Base-by-base conservation (phyloP, 768 basidiomycete species). In the Mycena pura region DNA sequence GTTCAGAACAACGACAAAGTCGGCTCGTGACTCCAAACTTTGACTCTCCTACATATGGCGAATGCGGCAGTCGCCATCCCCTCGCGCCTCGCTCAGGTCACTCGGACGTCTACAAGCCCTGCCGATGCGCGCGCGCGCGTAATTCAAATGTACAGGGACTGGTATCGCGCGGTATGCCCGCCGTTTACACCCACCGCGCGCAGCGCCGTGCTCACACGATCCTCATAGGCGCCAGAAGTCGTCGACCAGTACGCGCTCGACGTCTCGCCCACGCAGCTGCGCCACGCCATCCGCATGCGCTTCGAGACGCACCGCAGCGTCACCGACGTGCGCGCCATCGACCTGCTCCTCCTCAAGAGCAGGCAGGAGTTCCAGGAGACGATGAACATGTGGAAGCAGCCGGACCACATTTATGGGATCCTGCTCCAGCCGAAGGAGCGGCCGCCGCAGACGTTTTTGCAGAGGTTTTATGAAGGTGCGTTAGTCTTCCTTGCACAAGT, bases 331-430 rank as follows among this genome's bases (percentile, higher is more conserved):
- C 86, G 87, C 55, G 86, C 91, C 22, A 86, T 99, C 72, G 95
- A 99, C 73, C 78, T 96, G 43, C 81, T 98, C 68, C 71, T 97
- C 38, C 83, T 90, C 71, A 98, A 98, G 81, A 82, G 86, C 51
- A 81, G 87, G 64, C 90, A 88, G 77, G 95, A 98, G 67, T 93
- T 87, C 70, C 96, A 99, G 81, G 96, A 98, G 82, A 90, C 90
- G 51, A 81, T 97, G 82, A 98, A 98, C 72, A 86, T 84, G 68
- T 98, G 95, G 95, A 95, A 95, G 71, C 91, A 92, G 79, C 84
- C 81, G 40, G 90, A 93, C 62, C 92, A 95, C 70, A 78, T 95
- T 28, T 75, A 88, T 74, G 92, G 91, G 3, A 84, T 91, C 31
- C 72, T 93, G 48, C 74, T 93, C 59, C 73, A 83, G 62, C 77